Conservation (phyloP, 192 early-diverging fungal species). For the Coemansia sp. region DNA sequence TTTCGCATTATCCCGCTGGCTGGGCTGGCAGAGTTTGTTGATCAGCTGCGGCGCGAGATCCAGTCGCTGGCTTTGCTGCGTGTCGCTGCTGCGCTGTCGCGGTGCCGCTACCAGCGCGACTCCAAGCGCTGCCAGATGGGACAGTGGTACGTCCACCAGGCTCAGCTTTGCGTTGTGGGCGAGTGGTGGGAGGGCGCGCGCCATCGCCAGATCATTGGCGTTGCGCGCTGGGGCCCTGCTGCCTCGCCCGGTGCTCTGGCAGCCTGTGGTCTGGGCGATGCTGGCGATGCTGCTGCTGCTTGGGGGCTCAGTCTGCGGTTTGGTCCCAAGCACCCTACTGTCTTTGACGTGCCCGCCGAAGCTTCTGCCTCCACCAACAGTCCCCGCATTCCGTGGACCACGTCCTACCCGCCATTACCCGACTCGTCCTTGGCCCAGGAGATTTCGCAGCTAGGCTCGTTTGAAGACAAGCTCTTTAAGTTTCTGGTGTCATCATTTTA, state of each 20-base stretch:
- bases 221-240: slow-evolving; percentile 25
- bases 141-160: slow-evolving; percentile 49
- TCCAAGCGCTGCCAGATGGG: slow-evolving; percentile 35
- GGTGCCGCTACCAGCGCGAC: slow-evolving; percentile 4
- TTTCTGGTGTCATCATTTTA: slow-evolving; percentile 21
- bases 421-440: not conserved
- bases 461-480: slow-evolving; percentile 26
- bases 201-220: slow-evolving; percentile 41
- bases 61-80: slow-evolving; percentile 39
- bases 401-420: slow-evolving; percentile 22
- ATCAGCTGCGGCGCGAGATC: slow-evolving; percentile 44
- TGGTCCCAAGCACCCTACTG: slow-evolving; percentile 43
- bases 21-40: slow-evolving; percentile 26
- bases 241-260: not conserved
- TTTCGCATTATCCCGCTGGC: slow-evolving; percentile 43
- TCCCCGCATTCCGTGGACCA: slow-evolving; percentile 24
- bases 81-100: slow-evolving; percentile 31
- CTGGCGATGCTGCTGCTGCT: not conserved
- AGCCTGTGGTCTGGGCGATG: not conserved
- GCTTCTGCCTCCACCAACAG: not conserved
- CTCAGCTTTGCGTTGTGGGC: slow-evolving; percentile 47
- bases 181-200: slow-evolving; percentile 39
- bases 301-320: slow-evolving; percentile 37
- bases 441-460: slow-evolving; percentile 8
- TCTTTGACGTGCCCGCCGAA: slow-evolving; percentile 13